Percentiles rank a stretch among this genome's conserved stretches.
Conservation (phyloP, 2,329 filamentous ascomycete species). For the Leptographium lundbergii region DNA sequence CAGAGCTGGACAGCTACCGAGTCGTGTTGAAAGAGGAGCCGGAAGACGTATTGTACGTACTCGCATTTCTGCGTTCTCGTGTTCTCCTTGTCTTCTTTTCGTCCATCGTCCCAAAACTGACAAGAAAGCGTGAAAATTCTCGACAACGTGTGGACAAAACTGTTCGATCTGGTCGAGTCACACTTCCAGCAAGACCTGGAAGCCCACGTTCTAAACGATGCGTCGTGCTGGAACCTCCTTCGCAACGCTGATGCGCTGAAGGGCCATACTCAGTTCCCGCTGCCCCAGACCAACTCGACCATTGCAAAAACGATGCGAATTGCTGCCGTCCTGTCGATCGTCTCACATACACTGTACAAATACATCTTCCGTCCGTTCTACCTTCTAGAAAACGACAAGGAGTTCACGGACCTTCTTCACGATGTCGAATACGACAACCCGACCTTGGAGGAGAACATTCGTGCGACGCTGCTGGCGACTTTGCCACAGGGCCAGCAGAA, state of each 20-base stretch:
- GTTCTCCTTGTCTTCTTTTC: neutral
- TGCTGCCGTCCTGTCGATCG: slow-evolving; percentile 20
- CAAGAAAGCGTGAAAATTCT: slow-evolving; percentile 18
- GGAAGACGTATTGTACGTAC: slow-evolving; percentile 19
- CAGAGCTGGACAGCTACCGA: slow-evolving; percentile 18
- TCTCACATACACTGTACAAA: slow-evolving; percentile 20
- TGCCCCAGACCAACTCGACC: slow-evolving; percentile 21
- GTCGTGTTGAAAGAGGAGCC: slow-evolving; percentile 16
- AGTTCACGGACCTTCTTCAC: slow-evolving; percentile 19
- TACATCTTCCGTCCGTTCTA: slow-evolving; percentile 24
- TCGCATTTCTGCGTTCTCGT: neutral
- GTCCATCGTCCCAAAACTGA: neutral
- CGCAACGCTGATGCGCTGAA: slow-evolving; percentile 20
- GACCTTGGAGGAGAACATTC: slow-evolving; percentile 18
- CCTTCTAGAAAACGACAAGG: slow-evolving; percentile 19
- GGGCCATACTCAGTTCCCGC: slow-evolving; percentile 19
- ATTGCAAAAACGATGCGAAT: slow-evolving; percentile 25
- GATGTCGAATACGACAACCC: slow-evolving; percentile 19
- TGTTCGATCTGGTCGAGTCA: slow-evolving; percentile 19
- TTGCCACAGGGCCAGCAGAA: slow-evolving; percentile 18
- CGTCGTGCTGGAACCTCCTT: slow-evolving; percentile 22
- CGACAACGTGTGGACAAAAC: slow-evolving; percentile 22
- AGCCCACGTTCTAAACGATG: slow-evolving; percentile 17
- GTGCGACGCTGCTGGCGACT: slow-evolving; percentile 18
- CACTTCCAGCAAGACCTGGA: slow-evolving; percentile 22